These are phyloP conservation scores for Albugo candida DNA, from an alignment of 352 stramenopile species.

Conservation along the genomic window DNA sequence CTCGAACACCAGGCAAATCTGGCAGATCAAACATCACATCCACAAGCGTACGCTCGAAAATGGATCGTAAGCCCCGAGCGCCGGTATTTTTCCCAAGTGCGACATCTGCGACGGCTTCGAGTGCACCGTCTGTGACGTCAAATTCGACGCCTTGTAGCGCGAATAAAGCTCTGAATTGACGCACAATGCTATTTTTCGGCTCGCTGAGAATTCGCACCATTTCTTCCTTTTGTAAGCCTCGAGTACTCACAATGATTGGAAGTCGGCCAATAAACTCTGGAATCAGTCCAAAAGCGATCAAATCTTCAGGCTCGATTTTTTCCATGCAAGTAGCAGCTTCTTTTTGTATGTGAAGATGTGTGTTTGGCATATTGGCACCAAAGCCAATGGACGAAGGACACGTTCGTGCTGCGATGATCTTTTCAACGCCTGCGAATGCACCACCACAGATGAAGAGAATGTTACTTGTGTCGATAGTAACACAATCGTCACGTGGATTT, in stretches of 20 bases:
- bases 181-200: constrained; percentile 94
- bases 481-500: constrained; percentile 91
- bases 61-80: constrained; percentile 88
- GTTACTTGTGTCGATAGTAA: constrained; percentile 97
- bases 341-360: constrained; percentile 41
- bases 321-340: constrained; percentile 84
- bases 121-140: constrained; percentile 85
- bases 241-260: constrained; percentile 90
- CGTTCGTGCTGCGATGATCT: constrained; percentile 86
- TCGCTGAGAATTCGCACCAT: constrained; percentile 92
- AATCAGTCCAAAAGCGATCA: constrained; percentile 95
- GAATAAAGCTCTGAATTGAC: constrained; percentile 95
- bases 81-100: constrained; percentile 89
- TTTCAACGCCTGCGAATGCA: constrained; percentile 91
- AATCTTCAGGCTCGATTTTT: constrained; percentile 87
- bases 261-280: constrained; percentile 97
- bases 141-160: constrained; percentile 92
- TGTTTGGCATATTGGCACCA: constrained; percentile 84
- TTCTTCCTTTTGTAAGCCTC: constrained; percentile 78
- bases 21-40: constrained; percentile 95
- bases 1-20: constrained; percentile 79
- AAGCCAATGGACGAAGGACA: constrained; percentile 93
- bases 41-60: constrained; percentile 89
- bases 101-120: constrained; percentile 86
- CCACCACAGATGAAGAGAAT: constrained; percentile 98